These are phyloP conservation scores for Exsudoporus floridanus DNA, from an alignment of 1,284 basidiomycete species.

Conservation along the genomic window DNA sequence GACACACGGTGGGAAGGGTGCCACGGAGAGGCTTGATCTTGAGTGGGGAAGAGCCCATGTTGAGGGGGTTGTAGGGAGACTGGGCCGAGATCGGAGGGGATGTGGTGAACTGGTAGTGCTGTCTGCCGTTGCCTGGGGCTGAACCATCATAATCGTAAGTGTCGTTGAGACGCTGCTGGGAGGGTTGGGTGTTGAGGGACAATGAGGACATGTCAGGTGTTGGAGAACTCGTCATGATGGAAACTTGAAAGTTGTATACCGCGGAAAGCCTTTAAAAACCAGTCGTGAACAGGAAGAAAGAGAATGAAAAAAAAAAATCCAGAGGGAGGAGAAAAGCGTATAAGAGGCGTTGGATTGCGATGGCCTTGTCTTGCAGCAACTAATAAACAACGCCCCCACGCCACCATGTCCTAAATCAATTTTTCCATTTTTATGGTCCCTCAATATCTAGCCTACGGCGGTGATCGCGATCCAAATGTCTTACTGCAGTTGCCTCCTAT, in stretches of 20 bases:
- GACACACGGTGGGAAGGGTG: constrained; percentile 68
- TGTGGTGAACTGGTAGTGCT: constrained; percentile 64
- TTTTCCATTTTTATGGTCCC: background rate
- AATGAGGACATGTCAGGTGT: constrained; percentile 73
- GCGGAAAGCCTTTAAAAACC: constrained; percentile 12
- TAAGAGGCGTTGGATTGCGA: background rate
- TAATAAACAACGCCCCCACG: constrained; percentile 29
- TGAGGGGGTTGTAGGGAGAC: constrained; percentile 61
- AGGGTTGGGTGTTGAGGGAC: constrained; percentile 60
- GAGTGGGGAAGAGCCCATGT: constrained; percentile 63
- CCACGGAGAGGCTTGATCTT: constrained; percentile 69
- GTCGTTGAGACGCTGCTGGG: constrained; percentile 78
- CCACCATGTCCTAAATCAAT: constrained; percentile 21
- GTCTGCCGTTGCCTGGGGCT: constrained; percentile 49
- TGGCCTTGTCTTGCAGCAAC: constrained; percentile 15
- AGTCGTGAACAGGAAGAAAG: constrained; percentile 20
- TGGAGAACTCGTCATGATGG: constrained; percentile 72
- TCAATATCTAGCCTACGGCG: constrained; percentile 4
- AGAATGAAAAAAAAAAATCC: constrained; percentile 7
- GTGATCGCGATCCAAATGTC: constrained; percentile 7
- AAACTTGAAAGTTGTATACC: constrained; percentile 22
- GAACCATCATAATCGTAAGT: constrained; percentile 77
- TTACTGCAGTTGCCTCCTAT: no score
- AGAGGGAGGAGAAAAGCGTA: constrained; percentile 15
- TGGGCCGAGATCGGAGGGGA: constrained; percentile 64